A percentile compares a stretch with the other conserved stretches of the same genome.
Evolutionary conservation across 2,329 filamentous ascomycete genomes (phyloP).

Genomic region (Rutstroemia sydowiana): DNA sequence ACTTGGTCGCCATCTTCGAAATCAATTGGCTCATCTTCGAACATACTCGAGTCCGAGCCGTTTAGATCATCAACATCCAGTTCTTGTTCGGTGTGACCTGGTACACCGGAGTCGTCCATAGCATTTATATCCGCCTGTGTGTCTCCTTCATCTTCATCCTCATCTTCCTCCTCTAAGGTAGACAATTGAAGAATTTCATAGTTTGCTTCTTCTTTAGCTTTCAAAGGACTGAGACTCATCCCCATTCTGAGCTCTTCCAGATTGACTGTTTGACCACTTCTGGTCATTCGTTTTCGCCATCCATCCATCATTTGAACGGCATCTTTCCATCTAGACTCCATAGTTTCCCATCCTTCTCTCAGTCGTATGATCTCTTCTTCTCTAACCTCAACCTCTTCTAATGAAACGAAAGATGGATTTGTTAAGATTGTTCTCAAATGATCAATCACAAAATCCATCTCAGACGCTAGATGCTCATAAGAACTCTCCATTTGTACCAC

Average conservation of each 20-base stretch:
- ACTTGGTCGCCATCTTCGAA: too few relatives aligned
- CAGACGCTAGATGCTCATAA: constrained; percentile 60
- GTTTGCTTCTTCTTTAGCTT: constrained; percentile 45
- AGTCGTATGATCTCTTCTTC: constrained; percentile 85
- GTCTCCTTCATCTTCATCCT: constrained; percentile 25
- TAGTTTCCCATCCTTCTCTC: constrained; percentile 82
- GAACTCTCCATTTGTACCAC: constrained; percentile 28
- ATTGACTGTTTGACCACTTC: constrained; percentile 62
- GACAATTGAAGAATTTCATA: constrained; percentile 30
- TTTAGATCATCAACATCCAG: constrained; percentile 21
- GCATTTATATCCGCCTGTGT: constrained; percentile 31
- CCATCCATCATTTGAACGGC: constrained; percentile 85
- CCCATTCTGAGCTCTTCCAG: constrained; percentile 62
- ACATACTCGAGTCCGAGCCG: constrained; percentile 34
- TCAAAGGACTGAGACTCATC: constrained; percentile 53
- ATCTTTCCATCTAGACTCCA: constrained; percentile 86
- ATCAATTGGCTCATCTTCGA: constrained; percentile 38
- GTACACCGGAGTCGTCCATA: constrained; percentile 25
- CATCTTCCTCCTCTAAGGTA: constrained; percentile 18
- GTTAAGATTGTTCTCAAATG: constrained; percentile 80
- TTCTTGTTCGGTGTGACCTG: constrained; percentile 19
- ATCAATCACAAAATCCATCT: constrained; percentile 70
- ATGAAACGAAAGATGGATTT: constrained; percentile 91
- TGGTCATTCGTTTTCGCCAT: constrained; percentile 77
- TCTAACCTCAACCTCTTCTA: constrained; percentile 88